Conservation (phyloP, 2,329 filamentous ascomycete species). For the Zymoseptoria crescenta region DNA sequence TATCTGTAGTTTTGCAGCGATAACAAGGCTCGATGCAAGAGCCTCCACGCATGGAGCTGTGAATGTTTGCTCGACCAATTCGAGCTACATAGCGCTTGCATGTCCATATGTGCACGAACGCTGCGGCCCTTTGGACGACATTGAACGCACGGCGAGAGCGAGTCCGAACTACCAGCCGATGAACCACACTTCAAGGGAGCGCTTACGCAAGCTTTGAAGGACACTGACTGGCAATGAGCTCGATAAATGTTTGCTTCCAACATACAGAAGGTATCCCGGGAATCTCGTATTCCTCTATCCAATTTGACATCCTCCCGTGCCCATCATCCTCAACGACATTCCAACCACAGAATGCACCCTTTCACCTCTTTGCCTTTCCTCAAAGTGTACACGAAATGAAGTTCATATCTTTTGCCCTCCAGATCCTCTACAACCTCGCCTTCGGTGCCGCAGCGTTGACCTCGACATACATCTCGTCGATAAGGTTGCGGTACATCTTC, state of each 20-base stretch:
- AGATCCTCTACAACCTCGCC: constrained; percentile 40
- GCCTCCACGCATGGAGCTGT: too few species aligned
- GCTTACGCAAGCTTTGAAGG: too few species aligned
- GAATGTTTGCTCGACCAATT: too few species aligned
- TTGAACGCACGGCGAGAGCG: too few species aligned
- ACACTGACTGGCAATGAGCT: neutral
- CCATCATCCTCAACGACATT: neutral
- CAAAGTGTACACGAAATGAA: neutral
- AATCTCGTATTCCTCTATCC: neutral
- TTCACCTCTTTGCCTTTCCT: neutral
- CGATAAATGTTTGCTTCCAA: neutral
- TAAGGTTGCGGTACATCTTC: constrained; percentile 50
- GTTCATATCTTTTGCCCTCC: neutral
- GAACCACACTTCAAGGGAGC: too few species aligned
- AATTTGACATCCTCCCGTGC: neutral
- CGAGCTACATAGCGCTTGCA: too few species aligned
- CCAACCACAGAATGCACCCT: neutral
- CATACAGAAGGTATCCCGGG: neutral
- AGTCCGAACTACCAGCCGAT: too few species aligned
- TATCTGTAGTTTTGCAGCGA: too few species aligned
- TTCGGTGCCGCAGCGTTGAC: constrained; percentile 39
- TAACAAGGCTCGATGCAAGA: too few species aligned
- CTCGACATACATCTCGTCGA: constrained; percentile 56
- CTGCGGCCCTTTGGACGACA: too few species aligned
- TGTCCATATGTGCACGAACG: too few species aligned